Percentiles rank a stretch among this genome's conserved stretches.
Evolutionary conservation across 1,284 basidiomycete species (phyloP).

Genomic region (Irpex sp.): DNA sequence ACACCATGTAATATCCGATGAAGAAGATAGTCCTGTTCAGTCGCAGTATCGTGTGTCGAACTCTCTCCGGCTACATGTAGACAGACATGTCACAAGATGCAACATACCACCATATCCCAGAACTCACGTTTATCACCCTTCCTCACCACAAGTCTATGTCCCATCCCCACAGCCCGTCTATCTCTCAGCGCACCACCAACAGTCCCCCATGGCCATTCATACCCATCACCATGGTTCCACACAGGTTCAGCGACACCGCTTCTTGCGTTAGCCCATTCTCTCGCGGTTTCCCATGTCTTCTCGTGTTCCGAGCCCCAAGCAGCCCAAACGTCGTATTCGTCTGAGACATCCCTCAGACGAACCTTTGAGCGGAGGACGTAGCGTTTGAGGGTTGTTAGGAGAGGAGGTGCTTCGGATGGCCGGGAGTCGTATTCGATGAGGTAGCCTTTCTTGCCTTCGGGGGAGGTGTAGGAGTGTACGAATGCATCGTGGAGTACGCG

Average conservation of each 20-base stretch:
- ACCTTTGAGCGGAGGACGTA: slow-evolving; percentile 91
- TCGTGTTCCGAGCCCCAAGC: slow-evolving; percentile 60
- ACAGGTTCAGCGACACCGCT: slow-evolving; percentile 67
- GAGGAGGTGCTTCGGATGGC: slow-evolving; percentile 48
- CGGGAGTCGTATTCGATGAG: slow-evolving; percentile 72
- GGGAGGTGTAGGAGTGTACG: slow-evolving; percentile 60
- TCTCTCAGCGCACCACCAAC: slow-evolving; percentile 53
- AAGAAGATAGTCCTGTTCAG: slow-evolving; percentile 59
- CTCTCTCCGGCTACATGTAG: slow-evolving; percentile 43
- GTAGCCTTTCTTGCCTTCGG: slow-evolving; percentile 48
- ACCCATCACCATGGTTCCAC: slow-evolving; percentile 38
- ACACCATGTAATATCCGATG: slow-evolving; percentile 83
- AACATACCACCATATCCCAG: not conserved
- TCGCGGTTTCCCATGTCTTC: slow-evolving; percentile 31
- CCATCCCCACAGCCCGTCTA: slow-evolving; percentile 74
- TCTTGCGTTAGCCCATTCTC: slow-evolving; percentile 50
- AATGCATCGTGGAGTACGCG: slow-evolving; percentile 88
- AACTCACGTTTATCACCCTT: slow-evolving; percentile 72
- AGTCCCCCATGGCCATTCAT: slow-evolving; percentile 58
- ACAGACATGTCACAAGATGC: slow-evolving; percentile 4
- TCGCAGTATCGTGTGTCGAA: slow-evolving; percentile 47
- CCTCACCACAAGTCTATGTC: slow-evolving; percentile 59
- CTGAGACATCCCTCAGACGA: slow-evolving; percentile 69
- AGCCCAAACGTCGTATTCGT: slow-evolving; percentile 75
- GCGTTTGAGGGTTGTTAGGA: slow-evolving; percentile 70